Base-by-base conservation (phyloP, 371 early-diverging fungal species). In the Circinella umbellata region DNA sequence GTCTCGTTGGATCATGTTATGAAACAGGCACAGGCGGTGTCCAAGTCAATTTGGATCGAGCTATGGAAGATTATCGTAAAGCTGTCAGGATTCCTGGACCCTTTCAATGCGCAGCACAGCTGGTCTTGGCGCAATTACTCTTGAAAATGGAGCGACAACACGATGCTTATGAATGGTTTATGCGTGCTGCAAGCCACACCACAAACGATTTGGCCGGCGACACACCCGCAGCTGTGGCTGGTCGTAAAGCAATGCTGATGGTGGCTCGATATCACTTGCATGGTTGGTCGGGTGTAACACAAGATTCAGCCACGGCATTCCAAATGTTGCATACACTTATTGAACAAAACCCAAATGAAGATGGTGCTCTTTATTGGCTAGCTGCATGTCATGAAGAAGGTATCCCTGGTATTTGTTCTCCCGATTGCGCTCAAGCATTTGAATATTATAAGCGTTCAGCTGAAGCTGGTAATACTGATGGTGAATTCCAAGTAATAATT, bases 1-100 rank as follows among this genome's bases (percentile, higher is more conserved):
- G 90, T 71, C 86, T 90, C 34, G 81, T 94, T 18, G 95, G 93
- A 0, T 85, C 91, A 68, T 90, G 89, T 39, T 90, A 90, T 70
- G 89, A 90, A 38, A 84, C 90, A 63, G 95, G 94, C 20, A 77
- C 86, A 39, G 93, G 93, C 10, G 88, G 91, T 4, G 80, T 82
- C 4, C 39, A 35, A 27, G 71, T 81, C 35, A 85, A 90, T 68
- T 53, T 66, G 4, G 69, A 73, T 5, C 73, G 79, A 37, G 89
- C 90, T 0, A 61, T 83, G 27, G 82, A 86, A 53, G 92, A 92
- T 85, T 96, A 95, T 81, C 88, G 83, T 57, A 76, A 80, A 57
- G 87, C 89, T 1, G 87, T 92, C 4, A 86, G 80, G 35, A 74
- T 71, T 13, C 78, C 85, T 34, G 79, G 81, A 67, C 76, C 79